Percentiles rank a stretch among this genome's conserved stretches.
Evolutionary conservation across 176 grass and related monocot genomes (phyloP).

Genomic region (Microstegium vimineum): DNA sequence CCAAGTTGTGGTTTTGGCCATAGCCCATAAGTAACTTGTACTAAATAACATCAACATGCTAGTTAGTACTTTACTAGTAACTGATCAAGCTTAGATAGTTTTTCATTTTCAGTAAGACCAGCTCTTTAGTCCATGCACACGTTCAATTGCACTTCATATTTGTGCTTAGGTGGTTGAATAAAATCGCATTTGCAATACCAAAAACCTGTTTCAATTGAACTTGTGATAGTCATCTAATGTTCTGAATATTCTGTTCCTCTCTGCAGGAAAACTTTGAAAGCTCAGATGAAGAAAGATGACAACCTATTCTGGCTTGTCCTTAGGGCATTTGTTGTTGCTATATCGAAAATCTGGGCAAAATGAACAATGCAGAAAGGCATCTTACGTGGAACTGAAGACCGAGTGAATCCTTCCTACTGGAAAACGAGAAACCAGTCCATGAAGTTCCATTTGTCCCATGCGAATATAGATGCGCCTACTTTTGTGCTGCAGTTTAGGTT

Average conservation of each 20-base stretch:
- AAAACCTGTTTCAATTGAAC: background rate
- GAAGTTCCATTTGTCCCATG: slow-evolving; percentile 13
- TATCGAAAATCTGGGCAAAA: slow-evolving; percentile 53
- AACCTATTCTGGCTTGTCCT: slow-evolving; percentile 59
- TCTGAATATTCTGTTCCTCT: background rate
- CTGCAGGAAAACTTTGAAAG: slow-evolving; percentile 38
- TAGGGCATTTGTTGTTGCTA: slow-evolving; percentile 50
- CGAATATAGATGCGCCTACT: background rate
- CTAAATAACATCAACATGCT: slow-evolving; percentile 8
- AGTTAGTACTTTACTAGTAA: background rate
- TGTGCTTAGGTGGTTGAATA: background rate
- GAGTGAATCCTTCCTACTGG: background rate
- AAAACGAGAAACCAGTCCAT: background rate
- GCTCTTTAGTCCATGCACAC: background rate
- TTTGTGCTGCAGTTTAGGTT: background rate
- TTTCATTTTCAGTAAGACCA: background rate
- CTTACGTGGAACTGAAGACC: background rate
- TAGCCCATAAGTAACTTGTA: background rate
- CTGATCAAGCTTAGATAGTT: background rate
- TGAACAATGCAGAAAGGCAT: slow-evolving; percentile 9
- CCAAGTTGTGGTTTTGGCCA: background rate
- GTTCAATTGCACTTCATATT: background rate
- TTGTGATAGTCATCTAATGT: background rate
- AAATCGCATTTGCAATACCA: background rate
- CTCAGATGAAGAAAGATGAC: slow-evolving; percentile 26